Conservation (phyloP, 106 monocot genomes). For the Hemerocallis citrina region DNA sequence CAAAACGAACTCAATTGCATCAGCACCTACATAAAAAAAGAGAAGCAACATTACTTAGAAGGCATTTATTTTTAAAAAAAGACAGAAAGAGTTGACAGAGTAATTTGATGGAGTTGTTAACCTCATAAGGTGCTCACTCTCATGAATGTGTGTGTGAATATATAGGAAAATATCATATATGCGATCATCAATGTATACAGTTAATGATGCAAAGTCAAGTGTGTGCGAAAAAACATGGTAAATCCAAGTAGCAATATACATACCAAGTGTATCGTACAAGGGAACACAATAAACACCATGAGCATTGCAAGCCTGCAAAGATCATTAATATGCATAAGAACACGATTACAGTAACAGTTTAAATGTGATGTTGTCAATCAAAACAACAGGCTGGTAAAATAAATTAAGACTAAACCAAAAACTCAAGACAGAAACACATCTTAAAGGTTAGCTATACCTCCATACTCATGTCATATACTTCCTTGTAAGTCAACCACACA, state of each 20-base stretch:
- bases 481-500: conserved; percentile 73
- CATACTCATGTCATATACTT: conserved; percentile 92
- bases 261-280: conserved; percentile 93
- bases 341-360: neutral
- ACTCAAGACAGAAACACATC: neutral
- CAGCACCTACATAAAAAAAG: conserved; percentile 48
- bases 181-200: too few species aligned
- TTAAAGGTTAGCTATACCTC: conserved; percentile 52
- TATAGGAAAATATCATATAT: too few species aligned
- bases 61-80: too few species aligned
- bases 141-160: too few species aligned
- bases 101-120: too few species aligned
- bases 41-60: neutral
- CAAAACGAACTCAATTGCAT: conserved; percentile 76
- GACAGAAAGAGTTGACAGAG: too few species aligned
- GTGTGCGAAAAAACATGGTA: too few species aligned
- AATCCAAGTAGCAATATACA: conserved; percentile 6
- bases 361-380: neutral
- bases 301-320: conserved; percentile 74
- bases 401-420: neutral
- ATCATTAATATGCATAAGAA: neutral
- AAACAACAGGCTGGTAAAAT: neutral
- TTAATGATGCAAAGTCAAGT: too few species aligned
- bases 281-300: conserved; percentile 91
- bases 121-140: too few species aligned